phyloP scores from a whole-genome alignment of 1,284 basidiomycete genomes.

The Cutaneotrichosporon sp. region DNA sequence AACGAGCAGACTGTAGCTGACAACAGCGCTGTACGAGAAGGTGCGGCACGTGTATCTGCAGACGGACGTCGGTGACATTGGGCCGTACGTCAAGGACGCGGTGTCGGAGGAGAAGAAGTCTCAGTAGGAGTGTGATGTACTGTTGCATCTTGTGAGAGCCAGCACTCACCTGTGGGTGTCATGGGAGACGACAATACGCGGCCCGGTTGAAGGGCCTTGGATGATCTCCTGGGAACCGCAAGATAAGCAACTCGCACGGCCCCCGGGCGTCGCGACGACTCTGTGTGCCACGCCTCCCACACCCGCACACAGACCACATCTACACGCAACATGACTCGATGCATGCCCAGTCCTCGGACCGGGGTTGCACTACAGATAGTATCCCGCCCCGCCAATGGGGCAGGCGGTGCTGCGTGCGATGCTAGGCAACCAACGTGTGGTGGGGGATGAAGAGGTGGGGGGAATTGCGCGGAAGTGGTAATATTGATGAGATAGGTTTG shows the following conservation, averaged over 20 bases:
- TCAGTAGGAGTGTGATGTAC: conserved; percentile 8
- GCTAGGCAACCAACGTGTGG: background rate
- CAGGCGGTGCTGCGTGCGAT: conserved; percentile 1
- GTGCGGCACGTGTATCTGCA: conserved; percentile 33
- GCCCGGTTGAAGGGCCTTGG: too few species aligned
- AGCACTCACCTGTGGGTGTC: too few species aligned
- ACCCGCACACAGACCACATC: background rate
- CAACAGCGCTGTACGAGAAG: conserved; percentile 39
- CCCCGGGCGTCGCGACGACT: too few species aligned
- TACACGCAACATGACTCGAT: background rate
- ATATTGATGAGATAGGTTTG: conserved; percentile 7
- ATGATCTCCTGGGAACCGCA: too few species aligned
- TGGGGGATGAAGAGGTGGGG: background rate
- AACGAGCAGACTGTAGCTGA: background rate
- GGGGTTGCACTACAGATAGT: conserved; percentile 9
- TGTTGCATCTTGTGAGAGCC: too few species aligned
- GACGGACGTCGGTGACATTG: conserved; percentile 40
- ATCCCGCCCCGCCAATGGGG: background rate
- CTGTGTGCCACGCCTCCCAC: too few species aligned
- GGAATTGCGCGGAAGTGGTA: background rate
- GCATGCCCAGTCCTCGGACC: conserved; percentile 11
- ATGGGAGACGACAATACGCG: too few species aligned
- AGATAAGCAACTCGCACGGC: too few species aligned
- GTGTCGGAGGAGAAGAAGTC: conserved; percentile 15
- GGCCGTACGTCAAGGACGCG: conserved; percentile 12